A percentile compares a stretch with the other conserved stretches of the same genome.
Conservation (phyloP, 257 asterid species). For the Ophiorrhiza pumila region DNA sequence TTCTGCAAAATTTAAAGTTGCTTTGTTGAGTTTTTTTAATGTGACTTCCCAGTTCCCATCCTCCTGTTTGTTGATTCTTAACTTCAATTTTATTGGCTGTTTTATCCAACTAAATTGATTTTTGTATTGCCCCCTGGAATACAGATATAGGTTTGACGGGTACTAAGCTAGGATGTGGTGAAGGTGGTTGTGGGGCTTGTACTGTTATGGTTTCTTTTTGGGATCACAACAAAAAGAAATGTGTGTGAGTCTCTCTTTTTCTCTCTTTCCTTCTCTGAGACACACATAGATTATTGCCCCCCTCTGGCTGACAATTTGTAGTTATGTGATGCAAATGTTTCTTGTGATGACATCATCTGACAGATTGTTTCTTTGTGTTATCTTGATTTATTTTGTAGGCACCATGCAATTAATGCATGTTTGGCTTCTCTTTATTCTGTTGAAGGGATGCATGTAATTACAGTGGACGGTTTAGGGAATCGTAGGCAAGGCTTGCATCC, state of each 20-base stretch:
- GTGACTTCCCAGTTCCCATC: background rate
- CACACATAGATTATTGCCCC: background rate
- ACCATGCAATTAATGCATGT: constrained; percentile 83
- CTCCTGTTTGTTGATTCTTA: background rate
- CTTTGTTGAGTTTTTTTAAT: background rate
- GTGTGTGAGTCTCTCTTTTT: constrained; percentile 72
- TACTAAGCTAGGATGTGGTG: constrained; percentile 98
- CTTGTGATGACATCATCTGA: background rate
- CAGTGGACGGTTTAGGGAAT: constrained; percentile 92
- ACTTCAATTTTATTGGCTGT: background rate
- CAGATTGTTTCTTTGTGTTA: constrained; percentile 7
- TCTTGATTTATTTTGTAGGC: constrained; percentile 43
- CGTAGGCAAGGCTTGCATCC: constrained; percentile 84
- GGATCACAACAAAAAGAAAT: constrained; percentile 66
- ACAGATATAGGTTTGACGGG: constrained; percentile 87
- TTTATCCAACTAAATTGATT: constrained; percentile 8
- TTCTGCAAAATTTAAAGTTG: background rate
- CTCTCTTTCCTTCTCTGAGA: constrained; percentile 1
- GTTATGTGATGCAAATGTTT: background rate
- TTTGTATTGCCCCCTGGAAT: constrained; percentile 14
- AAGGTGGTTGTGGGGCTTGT: constrained; percentile 99
- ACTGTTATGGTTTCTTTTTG: constrained; percentile 92
- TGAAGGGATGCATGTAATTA: constrained; percentile 96
- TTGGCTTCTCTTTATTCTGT: constrained; percentile 94
- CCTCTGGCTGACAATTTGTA: background rate